Base-by-base conservation (phyloP, 2,329 filamentous ascomycete genomes). In the Madurella mycetomatis region DNA sequence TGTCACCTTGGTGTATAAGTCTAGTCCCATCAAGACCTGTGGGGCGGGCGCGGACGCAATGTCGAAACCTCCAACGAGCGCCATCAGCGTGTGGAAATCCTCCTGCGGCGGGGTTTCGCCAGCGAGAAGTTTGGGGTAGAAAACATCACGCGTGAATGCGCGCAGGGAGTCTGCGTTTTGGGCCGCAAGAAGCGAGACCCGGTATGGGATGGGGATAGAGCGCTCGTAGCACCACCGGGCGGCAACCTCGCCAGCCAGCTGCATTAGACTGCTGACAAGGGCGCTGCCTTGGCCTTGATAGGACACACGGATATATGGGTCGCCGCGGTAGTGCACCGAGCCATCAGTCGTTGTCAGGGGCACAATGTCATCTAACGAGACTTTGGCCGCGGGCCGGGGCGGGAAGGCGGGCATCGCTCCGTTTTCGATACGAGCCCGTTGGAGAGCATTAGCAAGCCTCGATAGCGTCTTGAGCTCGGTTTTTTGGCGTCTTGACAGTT, bases 1-100 rank as follows among this genome's bases (percentile, higher is more conserved):
- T 8, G 85, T 87, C 40, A 78, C 78, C 60, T 84, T 86, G 54
- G 80, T 72, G 66, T 87, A 86, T 70, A 80, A 79, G 51, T 82
- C 75, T 1, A 80, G 65, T 16, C 84, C 85, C 54, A 86, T 73
- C 43, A 78, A 72, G 56, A 80, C 76, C 67, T 85, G 79, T 5
- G 78, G 78, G 9, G 75, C 78, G 0, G 83, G 76, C 2, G 66
- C 68, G n/a, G 77, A 72, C 9, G 78, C 77, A 12, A 84, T 67
- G 56, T 80, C 75, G 49, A 80, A 73, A 17, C 72, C 68, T 17
- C 84, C 84, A 41, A 76, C 56, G 18, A 79, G 68, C n/a, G 65
- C 53, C 37, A 64, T 66, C 34, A 72, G 56, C 34, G 67, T 65
- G 17, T 63, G 63, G 62, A 63, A 62, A 17, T 72, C 65, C 2